A percentile compares a stretch with the other conserved stretches of the same genome.
Evolutionary conservation across 208 protist species (phyloP).

Genomic region (Porcisia hertigi): DNA sequence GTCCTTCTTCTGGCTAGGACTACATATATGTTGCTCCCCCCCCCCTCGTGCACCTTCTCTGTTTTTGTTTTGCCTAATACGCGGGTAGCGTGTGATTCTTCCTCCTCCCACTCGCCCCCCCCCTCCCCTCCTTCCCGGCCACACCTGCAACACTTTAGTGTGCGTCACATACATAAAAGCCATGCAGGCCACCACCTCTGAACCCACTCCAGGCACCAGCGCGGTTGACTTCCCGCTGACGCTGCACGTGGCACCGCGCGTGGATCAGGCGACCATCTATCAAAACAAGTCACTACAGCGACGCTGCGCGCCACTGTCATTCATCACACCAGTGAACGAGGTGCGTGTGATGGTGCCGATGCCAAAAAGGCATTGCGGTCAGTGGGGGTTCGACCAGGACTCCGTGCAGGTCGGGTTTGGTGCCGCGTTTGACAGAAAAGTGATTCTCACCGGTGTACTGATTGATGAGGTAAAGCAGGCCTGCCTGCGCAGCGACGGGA

Average conservation of each 20-base stretch:
- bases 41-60: no score
- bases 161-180: neutral
- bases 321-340: slow-evolving; percentile 19
- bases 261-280: slow-evolving; percentile 31
- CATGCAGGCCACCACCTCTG: neutral
- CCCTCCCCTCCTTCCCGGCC: neutral
- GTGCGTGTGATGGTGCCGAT: slow-evolving; percentile 37
- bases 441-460: slow-evolving; percentile 23
- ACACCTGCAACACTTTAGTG: neutral
- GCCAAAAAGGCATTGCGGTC: slow-evolving; percentile 1
- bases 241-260: slow-evolving; percentile 29
- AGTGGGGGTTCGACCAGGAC: slow-evolving; percentile 20
- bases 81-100: neutral
- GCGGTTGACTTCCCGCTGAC: slow-evolving; percentile 9
- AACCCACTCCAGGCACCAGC: neutral
- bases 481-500: slow-evolving; percentile 30
- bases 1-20: neutral
- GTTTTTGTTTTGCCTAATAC: no score
- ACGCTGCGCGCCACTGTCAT: slow-evolving; percentile 26
- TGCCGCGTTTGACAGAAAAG: slow-evolving; percentile 18
- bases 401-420: slow-evolving; percentile 34
- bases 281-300: slow-evolving; percentile 32
- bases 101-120: neutral
- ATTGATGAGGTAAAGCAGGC: slow-evolving; percentile 22
- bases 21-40: no score